These are phyloP conservation scores for Curvularia sp. DNA, from an alignment of 2,329 filamentous ascomycete species.

Conservation along the genomic window DNA sequence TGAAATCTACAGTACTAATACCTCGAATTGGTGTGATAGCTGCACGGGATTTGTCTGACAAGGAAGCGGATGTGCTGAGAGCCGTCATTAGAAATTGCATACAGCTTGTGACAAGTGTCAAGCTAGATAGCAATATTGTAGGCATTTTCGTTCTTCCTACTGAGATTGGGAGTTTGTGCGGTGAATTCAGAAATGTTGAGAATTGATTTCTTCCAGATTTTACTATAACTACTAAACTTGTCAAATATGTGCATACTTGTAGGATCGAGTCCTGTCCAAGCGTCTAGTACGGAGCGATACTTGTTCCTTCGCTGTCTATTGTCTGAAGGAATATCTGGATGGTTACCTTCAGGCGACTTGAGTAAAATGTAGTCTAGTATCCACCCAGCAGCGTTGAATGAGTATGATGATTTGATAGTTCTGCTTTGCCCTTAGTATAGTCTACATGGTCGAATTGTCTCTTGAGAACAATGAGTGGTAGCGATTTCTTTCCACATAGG, in stretches of 20 bases:
- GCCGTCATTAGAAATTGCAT: neutral
- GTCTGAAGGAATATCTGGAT: neutral
- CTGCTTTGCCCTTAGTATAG: neutral
- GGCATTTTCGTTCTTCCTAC: neutral
- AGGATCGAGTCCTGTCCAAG: neutral
- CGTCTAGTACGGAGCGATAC: neutral
- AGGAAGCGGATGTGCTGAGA: neutral
- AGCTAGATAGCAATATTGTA: neutral
- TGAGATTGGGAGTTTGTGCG: neutral
- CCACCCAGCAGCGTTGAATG: neutral
- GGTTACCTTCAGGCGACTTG: neutral
- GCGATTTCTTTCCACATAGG: neutral
- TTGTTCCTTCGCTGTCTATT: neutral
- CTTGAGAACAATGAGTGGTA: neutral
- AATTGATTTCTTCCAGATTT: neutral
- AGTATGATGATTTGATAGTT: neutral
- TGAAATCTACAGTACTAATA: neutral
- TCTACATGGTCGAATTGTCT: neutral
- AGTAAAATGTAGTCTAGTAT: neutral
- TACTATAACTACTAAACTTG: neutral
- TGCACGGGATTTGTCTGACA: no score
- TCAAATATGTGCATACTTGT: neutral
- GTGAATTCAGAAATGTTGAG: neutral
- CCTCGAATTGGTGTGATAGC: no score
- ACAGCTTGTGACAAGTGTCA: neutral